These are phyloP conservation scores for Talaromyces sp. DNA, from an alignment of 2,329 filamentous ascomycete species.

Conservation along the genomic window DNA sequence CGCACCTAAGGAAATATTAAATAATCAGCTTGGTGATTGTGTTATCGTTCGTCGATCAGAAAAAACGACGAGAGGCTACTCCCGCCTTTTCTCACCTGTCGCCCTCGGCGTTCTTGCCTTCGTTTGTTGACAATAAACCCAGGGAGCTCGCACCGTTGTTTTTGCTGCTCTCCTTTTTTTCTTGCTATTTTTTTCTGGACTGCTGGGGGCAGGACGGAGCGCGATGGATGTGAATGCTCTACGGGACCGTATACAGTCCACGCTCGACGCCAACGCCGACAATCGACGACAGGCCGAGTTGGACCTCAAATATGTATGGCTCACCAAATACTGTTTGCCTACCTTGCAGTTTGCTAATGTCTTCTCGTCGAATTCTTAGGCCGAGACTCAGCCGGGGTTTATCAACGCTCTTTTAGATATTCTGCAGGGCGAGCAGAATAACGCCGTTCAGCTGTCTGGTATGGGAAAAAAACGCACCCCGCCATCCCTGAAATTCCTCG, in stretches of 20 bases:
- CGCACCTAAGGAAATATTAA: background rate
- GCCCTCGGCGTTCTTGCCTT: background rate
- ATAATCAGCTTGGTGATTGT: background rate
- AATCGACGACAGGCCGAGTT: slow-evolving; percentile 59
- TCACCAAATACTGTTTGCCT: background rate
- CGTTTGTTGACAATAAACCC: background rate
- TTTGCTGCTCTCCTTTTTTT: background rate
- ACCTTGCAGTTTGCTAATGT: slow-evolving; percentile 6
- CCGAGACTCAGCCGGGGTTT: slow-evolving; percentile 86
- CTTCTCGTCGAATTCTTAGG: slow-evolving; percentile 48
- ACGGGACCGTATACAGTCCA: slow-evolving; percentile 60
- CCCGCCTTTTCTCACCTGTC: slow-evolving; percentile 18
- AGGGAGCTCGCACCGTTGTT: background rate
- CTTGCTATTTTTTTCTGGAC: background rate
- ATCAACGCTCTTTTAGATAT: slow-evolving; percentile 87
- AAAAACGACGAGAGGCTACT: slow-evolving; percentile 26
- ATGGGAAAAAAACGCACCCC: slow-evolving; percentile 38
- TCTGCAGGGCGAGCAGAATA: slow-evolving; percentile 80
- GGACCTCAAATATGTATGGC: slow-evolving; percentile 58
- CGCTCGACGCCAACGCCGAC: slow-evolving; percentile 59
- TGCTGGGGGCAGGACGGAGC: background rate
- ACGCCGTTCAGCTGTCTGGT: slow-evolving; percentile 83
- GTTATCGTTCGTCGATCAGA: background rate
- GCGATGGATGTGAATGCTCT: slow-evolving; percentile 59
- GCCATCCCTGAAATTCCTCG: slow-evolving; percentile 18